phyloP scores from a whole-genome alignment of 148 eudicot species.

The Pouteria glomerata region DNA sequence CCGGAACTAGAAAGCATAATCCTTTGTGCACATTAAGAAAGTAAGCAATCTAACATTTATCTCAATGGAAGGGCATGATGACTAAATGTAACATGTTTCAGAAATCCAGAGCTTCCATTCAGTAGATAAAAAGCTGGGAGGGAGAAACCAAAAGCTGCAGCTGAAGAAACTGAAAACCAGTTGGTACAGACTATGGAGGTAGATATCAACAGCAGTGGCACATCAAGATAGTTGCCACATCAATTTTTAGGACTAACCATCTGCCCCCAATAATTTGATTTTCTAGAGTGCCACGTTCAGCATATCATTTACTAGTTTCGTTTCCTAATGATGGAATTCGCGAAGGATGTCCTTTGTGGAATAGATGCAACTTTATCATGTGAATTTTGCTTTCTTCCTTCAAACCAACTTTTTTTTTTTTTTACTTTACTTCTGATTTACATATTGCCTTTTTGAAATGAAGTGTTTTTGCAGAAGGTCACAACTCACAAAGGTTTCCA shows the following conservation, averaged over 20 bases:
- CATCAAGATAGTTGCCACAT: not conserved
- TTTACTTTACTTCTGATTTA: not conserved
- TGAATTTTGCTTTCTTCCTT: not conserved
- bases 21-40: not conserved
- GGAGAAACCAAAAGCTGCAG: not conserved
- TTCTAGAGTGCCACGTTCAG: not conserved
- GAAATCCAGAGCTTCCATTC: not conserved
- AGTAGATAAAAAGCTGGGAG: not conserved
- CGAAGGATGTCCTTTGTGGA: not conserved
- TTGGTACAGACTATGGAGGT: too few relatives aligned
- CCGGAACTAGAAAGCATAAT: too few relatives aligned
- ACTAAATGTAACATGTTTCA: not conserved
- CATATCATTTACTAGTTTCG: not conserved
- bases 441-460: not conserved
- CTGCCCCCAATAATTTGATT: not conserved
- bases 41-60: not conserved
- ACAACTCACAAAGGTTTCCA: not conserved
- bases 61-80: not conserved
- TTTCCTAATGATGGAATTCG: not conserved
- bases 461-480: too few relatives aligned
- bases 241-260: not conserved
- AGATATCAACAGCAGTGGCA: not conserved
- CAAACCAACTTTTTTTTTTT: not conserved
- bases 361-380: not conserved
- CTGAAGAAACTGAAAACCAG: not conserved